Evolutionary conservation across 2,329 filamentous ascomycete species (phyloP), one percentile per base, ranked within the genome.

Genomic region (Clarireedia paspali): DNA sequence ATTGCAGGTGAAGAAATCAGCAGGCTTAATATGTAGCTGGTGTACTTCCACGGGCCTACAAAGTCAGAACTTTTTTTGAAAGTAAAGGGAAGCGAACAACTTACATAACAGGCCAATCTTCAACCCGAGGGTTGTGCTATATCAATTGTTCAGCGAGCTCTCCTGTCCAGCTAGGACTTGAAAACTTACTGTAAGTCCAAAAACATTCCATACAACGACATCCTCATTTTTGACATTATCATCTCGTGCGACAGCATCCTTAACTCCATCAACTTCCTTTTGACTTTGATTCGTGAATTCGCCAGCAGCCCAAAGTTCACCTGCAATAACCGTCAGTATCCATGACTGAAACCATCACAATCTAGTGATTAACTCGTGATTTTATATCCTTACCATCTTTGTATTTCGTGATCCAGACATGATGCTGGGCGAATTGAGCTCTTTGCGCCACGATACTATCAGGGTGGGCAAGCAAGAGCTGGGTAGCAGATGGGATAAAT

Each of bases 201-300:
- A 96, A 0, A 88, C 94, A 72, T 95, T 90, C 91, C 91, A 96
- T 36, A 49, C n/a, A 6, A 96, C 79, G 63, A 89, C 85, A 64
- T 91, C 91, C 0, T 86, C 90, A 7, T 91, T 95, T 69, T 96
- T 90, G 0, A 90, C 89, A 0, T 95, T 90, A 74, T 96, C 91
- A 2, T 88, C 80, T 72, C 95, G 85, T 60, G 88, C 82, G 68
- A 95, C 89, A 51, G 77, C 76, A 72, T 95, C 88, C 89, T 65
- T 47, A 34, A 66, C 64, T 39, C 64, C 64, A 57, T 62, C 58
- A 17, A 58, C 36, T 53, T 65, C 63, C 36, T 62, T 61, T 50
- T 63, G 54, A 44, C 67, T 67, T 56, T 70, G 67, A 55, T 70
- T 68, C 14, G 69, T 70, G 53, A 67, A 70, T 52, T 66, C 63